phyloP scores from a whole-genome alignment of 768 basidiomycete species.

The Coprinopsis sp. region DNA sequence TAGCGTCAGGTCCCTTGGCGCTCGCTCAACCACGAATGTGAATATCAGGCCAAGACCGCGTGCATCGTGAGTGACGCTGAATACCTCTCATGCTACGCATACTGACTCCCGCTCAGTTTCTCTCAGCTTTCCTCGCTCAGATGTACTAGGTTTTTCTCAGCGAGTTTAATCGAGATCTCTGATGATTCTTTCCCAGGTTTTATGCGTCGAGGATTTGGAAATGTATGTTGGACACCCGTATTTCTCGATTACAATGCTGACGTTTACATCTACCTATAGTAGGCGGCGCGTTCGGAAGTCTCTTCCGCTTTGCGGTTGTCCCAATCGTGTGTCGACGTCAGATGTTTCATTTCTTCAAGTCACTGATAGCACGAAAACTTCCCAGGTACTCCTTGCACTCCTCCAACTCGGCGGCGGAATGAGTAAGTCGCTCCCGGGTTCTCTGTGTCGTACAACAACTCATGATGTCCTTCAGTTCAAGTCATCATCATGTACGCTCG shows the following conservation, averaged over 20 bases:
- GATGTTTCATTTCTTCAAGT: too few relatives aligned
- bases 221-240: too few relatives aligned
- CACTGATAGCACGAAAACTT: background rate
- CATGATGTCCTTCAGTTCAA: background rate
- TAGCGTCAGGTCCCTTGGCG: too few relatives aligned
- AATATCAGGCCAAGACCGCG: background rate
- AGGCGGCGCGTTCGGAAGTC: background rate
- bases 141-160: background rate
- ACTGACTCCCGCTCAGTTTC: background rate
- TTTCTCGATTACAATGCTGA: background rate
- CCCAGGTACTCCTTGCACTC: background rate
- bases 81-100: background rate
- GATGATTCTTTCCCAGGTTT: background rate
- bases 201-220: background rate
- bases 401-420: background rate
- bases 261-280: background rate
- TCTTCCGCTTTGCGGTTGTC: background rate
- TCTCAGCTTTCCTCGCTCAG: background rate
- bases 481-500: background rate
- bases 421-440: background rate
- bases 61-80: background rate
- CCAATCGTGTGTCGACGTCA: background rate
- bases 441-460: background rate
- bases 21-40: background rate
- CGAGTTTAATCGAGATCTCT: background rate